These are phyloP conservation scores for Rhizopus microsporus DNA, from an alignment of 371 early-diverging fungal genomes.

Conservation along the genomic window DNA sequence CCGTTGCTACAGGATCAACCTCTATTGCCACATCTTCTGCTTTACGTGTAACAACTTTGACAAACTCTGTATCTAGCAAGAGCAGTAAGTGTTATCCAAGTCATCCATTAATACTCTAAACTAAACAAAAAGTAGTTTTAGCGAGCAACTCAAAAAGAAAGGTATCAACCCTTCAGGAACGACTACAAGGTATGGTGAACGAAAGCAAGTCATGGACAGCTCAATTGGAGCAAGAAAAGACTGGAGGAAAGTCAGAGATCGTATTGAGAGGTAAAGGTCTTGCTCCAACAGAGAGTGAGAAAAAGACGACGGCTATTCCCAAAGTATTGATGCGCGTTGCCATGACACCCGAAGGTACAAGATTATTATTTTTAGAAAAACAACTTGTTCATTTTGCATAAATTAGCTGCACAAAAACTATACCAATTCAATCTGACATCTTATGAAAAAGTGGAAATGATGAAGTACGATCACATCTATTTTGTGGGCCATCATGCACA, in stretches of 20 bases:
- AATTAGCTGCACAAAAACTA: constrained; percentile 52
- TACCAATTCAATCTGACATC: constrained; percentile 70
- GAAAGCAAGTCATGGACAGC: constrained; percentile 26
- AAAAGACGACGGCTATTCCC: constrained; percentile 6
- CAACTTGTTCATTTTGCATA: constrained; percentile 2
- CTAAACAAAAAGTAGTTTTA: constrained; percentile 3
- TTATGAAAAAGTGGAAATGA: constrained; percentile 84
- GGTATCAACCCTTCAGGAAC: constrained; percentile 24
- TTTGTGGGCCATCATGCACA: constrained; percentile 80
- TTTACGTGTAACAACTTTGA: not conserved
- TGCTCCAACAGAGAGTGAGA: constrained; percentile 1
- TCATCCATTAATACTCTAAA: not conserved
- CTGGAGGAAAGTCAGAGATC: constrained; percentile 22
- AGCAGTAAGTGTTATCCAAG: constrained; percentile 2
- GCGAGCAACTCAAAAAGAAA: constrained; percentile 19
- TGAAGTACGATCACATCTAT: constrained; percentile 78
- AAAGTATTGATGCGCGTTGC: constrained; percentile 35
- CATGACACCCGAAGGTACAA: constrained; percentile 43
- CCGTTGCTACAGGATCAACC: not conserved
- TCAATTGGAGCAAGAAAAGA: constrained; percentile 17
- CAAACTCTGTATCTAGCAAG: not conserved
- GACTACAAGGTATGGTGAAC: constrained; percentile 30
- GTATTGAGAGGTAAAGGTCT: constrained; percentile 21
- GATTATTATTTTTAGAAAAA: not conserved
- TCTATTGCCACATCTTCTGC: constrained; percentile 5